Conservation (phyloP, 1,139 yeast species). For the Yamadazyma sp. region DNA sequence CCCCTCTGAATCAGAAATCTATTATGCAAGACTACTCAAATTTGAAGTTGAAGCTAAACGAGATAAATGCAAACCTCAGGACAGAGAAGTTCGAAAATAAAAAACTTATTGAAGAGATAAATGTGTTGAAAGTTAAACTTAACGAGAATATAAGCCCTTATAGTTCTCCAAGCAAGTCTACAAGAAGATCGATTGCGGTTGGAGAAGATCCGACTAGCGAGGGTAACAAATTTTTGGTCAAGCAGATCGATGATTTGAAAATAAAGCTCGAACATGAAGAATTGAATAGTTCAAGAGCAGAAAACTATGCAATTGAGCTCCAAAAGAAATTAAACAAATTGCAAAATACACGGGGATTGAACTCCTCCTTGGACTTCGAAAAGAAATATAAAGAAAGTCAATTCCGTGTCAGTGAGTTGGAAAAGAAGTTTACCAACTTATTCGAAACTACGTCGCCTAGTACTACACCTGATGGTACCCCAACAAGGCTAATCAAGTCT, state of each 20-base stretch:
- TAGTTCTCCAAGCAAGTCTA: constrained; percentile 23
- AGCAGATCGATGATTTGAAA: constrained; percentile 39
- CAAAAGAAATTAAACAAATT: constrained; percentile 47
- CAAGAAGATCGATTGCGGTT: constrained; percentile 32
- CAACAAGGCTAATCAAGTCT: constrained; percentile 26
- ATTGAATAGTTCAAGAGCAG: constrained; percentile 44
- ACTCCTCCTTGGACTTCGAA: constrained; percentile 36
- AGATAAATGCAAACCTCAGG: constrained; percentile 49
- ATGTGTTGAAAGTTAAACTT: constrained; percentile 49
- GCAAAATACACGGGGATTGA: constrained; percentile 42
- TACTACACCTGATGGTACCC: constrained; percentile 11
- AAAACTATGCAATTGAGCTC: constrained; percentile 45
- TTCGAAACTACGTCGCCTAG: constrained; percentile 21
- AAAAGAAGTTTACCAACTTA: constrained; percentile 28
- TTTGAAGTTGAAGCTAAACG: constrained; percentile 53
- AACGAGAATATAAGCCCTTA: constrained; percentile 21
- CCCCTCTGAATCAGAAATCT: constrained; percentile 24
- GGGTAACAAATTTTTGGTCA: constrained; percentile 23
- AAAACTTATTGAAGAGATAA: constrained; percentile 57
- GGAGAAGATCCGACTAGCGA: constrained; percentile 30
- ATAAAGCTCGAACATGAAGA: constrained; percentile 42
- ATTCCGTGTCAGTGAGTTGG: constrained; percentile 33
- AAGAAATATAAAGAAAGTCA: constrained; percentile 40
- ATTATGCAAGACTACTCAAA: constrained; percentile 48
- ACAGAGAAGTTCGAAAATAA: constrained; percentile 55